Conservation (phyloP, 208 protist genomes). For the Leishmania guyanensis region DNA sequence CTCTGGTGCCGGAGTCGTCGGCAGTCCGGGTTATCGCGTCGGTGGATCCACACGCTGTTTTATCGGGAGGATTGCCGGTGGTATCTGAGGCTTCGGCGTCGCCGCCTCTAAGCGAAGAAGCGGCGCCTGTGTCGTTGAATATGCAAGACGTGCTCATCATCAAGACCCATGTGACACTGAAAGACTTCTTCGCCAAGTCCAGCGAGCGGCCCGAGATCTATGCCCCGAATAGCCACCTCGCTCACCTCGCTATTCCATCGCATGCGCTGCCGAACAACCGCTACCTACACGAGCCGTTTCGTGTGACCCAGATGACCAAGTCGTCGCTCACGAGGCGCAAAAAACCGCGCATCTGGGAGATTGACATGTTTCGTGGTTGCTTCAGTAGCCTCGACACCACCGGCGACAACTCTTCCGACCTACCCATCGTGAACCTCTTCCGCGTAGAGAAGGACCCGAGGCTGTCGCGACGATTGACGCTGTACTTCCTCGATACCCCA, state of each 20-base stretch:
- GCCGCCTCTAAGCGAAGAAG: neutral
- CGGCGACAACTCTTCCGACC: slow-evolving; percentile 55
- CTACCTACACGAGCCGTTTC: slow-evolving; percentile 65
- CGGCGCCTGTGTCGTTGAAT: neutral
- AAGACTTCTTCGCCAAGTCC: slow-evolving; percentile 31
- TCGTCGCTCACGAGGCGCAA: slow-evolving; percentile 21
- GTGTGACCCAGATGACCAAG: slow-evolving; percentile 57
- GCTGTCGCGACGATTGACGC: slow-evolving; percentile 46
- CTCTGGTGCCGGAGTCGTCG: neutral
- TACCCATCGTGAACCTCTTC: slow-evolving; percentile 52
- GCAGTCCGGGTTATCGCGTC: too few relatives aligned
- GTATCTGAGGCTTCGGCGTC: neutral
- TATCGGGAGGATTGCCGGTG: neutral
- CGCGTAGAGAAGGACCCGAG: slow-evolving; percentile 60
- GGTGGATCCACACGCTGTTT: neutral
- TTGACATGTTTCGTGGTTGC: slow-evolving; percentile 56
- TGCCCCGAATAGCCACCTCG: slow-evolving; percentile 31
- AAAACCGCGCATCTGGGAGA: slow-evolving; percentile 73
- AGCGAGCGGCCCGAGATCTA: slow-evolving; percentile 47
- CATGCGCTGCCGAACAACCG: slow-evolving; percentile 73
- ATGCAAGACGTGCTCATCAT: neutral
- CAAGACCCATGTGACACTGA: slow-evolving; percentile 14
- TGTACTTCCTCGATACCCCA: slow-evolving; percentile 75
- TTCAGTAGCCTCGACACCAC: slow-evolving; percentile 62
- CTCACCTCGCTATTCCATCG: slow-evolving; percentile 55